phyloP scores from a whole-genome alignment of 129 eudicot species.

The Chrysanthemum lavandulifolium region DNA sequence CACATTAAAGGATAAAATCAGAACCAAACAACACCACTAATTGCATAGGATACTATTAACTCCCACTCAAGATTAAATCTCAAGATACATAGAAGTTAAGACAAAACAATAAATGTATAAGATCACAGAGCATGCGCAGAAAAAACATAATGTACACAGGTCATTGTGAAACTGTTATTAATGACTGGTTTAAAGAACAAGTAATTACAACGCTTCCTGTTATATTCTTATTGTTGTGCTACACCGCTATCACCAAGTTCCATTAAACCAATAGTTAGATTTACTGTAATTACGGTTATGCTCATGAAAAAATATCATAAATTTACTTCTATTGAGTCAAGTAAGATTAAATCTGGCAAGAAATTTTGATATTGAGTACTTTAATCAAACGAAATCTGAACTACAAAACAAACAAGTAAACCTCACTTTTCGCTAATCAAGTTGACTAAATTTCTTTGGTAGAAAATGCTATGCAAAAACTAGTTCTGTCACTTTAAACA shows the following conservation, averaged over 20 bases:
- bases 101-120: conserved; percentile 2
- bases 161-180: conserved; percentile 15
- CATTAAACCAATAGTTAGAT: background rate
- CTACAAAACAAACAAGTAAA: conserved; percentile 14
- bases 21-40: background rate
- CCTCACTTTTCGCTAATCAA: conserved; percentile 4
- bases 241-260: background rate
- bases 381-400: background rate
- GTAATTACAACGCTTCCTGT: conserved; percentile 18
- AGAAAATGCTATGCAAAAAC: background rate
- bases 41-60: background rate
- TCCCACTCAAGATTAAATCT: background rate
- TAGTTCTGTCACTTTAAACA: conserved; percentile 17
- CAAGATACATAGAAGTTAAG: conserved; percentile 4
- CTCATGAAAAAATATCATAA: background rate
- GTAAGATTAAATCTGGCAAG: background rate
- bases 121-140: too few relatives aligned
- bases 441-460: conserved; percentile 9
- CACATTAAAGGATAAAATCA: conserved; percentile 2
- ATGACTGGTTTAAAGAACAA: conserved; percentile 1
- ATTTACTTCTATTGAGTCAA: background rate
- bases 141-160: conserved; percentile 15
- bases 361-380: background rate
- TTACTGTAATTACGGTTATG: too few relatives aligned
- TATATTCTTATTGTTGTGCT: background rate